Base-by-base conservation (phyloP, 1,284 basidiomycete species). In the Ustilago loliicola region DNA sequence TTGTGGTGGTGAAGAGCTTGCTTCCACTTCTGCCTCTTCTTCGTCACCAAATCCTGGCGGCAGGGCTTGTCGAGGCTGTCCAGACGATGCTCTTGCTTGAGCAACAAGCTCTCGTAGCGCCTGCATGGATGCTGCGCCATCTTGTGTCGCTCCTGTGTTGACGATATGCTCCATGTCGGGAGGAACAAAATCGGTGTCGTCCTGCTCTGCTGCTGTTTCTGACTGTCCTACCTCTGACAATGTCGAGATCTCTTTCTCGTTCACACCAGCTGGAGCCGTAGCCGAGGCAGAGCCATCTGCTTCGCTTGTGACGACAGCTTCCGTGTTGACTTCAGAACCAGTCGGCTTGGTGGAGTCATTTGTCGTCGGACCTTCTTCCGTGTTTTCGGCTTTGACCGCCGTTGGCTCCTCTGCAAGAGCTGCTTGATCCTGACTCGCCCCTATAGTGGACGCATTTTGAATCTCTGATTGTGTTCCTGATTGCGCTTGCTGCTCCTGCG, bases 101-200 rank as follows among this genome's bases (percentile, higher is more conserved):
- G 67, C 68, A 0, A 78, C 76, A 0, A 74, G 72, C 9, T 78
- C 76, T n/a, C 76, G 71, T 1, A 78, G 53, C 29, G 67, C 66
- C 10, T 74, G 53, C 68, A 72, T 74, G 10, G 76, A 74, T 2
- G 62, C 57, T 9, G 71, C 53, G 13, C 61, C 55, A 27, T 71
- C 61, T 50, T 78, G 67, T 21, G 72, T 48, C 1, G 68, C 76
- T 47, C 76, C 76, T 8, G 76, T 68, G 51, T 48, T 61, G 23
- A 78, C 67, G 13, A 78, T 78, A 48, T 78, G 65, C 30, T 78
- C 76, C 60, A 78, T 53, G 25, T 78, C 76, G 2, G 72, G 59
- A 8, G 67, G 61, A 6, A 78, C 68, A 57, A 74, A 77, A 36
- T 57, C 62, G 2, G 54, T 17, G n/a, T 77, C 70, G 9, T 68